Percentiles rank a stretch among this genome's conserved stretches.
phyloP scores from a whole-genome alignment of 78 protist species.

The Paratrimastix pyriformis region DNA sequence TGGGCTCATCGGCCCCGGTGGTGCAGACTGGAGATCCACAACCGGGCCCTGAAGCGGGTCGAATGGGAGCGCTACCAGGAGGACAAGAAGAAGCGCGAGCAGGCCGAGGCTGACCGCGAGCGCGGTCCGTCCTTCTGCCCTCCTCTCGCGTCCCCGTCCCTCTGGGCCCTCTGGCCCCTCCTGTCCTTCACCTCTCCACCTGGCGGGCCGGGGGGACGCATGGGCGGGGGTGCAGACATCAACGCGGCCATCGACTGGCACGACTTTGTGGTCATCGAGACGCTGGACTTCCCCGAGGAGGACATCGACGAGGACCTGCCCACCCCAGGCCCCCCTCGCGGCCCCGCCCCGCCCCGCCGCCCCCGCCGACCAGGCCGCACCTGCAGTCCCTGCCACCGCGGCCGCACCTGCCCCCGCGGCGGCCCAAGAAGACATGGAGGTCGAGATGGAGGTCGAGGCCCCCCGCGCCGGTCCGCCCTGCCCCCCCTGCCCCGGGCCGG shows the following conservation, averaged over 20 bases:
- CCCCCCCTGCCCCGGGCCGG: background rate
- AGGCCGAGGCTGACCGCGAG: slow-evolving; percentile 1
- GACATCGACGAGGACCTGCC: slow-evolving; percentile 26
- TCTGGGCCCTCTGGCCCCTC: too few species aligned
- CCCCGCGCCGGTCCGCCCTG: background rate
- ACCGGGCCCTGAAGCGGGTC: background rate
- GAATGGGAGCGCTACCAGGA: slow-evolving; percentile 25
- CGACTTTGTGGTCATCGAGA: slow-evolving; percentile 72
- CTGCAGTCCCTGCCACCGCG: too few species aligned
- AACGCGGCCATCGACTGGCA: slow-evolving; percentile 68
- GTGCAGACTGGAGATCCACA: slow-evolving; percentile 1
- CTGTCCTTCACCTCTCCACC: too few species aligned
- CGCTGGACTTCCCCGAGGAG: slow-evolving; percentile 59
- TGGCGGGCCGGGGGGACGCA: too few species aligned
- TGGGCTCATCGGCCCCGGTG: too few species aligned
- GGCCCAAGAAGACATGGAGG: slow-evolving; percentile 1
- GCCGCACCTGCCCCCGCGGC: too few species aligned
- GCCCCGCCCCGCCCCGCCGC: background rate
- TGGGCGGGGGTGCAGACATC: too few species aligned
- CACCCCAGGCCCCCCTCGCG: background rate
- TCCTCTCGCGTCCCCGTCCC: background rate
- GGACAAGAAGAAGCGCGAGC: background rate
- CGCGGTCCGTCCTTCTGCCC: background rate
- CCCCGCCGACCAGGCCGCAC: background rate
- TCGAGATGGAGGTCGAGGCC: slow-evolving; percentile 21